Conservation (phyloP, 2,329 filamentous ascomycete species). For the Metarhizium album region DNA sequence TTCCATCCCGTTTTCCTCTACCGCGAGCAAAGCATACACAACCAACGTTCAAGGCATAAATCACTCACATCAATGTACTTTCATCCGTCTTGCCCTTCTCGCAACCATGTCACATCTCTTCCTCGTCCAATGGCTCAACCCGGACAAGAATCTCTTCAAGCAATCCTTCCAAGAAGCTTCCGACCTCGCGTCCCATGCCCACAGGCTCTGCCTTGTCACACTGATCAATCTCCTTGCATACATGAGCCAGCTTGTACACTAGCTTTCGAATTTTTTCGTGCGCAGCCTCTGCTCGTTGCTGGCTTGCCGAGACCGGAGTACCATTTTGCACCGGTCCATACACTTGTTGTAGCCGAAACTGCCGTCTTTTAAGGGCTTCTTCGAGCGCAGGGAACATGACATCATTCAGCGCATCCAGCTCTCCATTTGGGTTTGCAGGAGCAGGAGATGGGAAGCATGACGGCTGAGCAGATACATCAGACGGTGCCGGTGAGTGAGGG, state of each 20-base stretch:
- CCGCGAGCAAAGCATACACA: not conserved
- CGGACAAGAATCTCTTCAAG: constrained; percentile 88
- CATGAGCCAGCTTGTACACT: constrained; percentile 69
- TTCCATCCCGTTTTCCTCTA: no score
- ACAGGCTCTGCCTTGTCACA: constrained; percentile 80
- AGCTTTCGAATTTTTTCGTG: constrained; percentile 76
- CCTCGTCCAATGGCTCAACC: constrained; percentile 77
- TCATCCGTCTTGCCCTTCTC: not conserved
- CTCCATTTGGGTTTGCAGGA: constrained; percentile 48
- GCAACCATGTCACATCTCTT: constrained; percentile 29
- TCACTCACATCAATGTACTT: not conserved
- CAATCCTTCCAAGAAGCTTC: constrained; percentile 81
- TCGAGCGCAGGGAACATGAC: constrained; percentile 91
- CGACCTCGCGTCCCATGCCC: constrained; percentile 86
- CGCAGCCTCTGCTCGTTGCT: constrained; percentile 57
- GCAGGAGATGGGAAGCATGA: constrained; percentile 46
- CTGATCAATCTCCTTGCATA: constrained; percentile 84
- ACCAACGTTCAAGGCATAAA: not conserved
- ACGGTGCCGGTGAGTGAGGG: constrained; percentile 19
- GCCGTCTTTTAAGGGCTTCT: constrained; percentile 75
- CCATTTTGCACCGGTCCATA: constrained; percentile 29
- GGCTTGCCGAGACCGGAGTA: constrained; percentile 43
- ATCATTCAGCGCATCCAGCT: constrained; percentile 77
- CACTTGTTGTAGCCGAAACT: constrained; percentile 46
- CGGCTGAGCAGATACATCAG: constrained; percentile 24